These are phyloP conservation scores for Saccharomycopsis amapae DNA, from an alignment of 805 yeast genomes.

Conservation along the genomic window DNA sequence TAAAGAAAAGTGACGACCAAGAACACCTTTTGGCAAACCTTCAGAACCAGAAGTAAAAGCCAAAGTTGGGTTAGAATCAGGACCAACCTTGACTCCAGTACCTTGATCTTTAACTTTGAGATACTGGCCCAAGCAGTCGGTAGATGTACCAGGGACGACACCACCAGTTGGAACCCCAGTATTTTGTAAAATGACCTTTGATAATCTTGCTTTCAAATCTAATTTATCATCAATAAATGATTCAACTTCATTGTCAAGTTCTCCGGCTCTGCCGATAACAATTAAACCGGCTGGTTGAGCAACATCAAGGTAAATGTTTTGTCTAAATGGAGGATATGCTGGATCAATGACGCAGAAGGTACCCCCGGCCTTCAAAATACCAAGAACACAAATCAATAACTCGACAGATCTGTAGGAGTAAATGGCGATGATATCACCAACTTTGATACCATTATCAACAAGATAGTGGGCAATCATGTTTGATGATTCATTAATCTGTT, in stretches of 20 bases:
- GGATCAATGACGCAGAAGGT: constrained; percentile 98
- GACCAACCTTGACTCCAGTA: constrained; percentile 91
- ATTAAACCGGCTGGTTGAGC: constrained; percentile 90
- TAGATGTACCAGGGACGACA: constrained; percentile 21
- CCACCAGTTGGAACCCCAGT: constrained; percentile 72
- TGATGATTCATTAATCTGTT: constrained; percentile 87
- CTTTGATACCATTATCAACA: constrained; percentile 67
- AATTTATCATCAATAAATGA: constrained; percentile 70
- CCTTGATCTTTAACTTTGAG: constrained; percentile 43
- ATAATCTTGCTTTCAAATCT: constrained; percentile 63
- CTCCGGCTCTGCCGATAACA: constrained; percentile 86
- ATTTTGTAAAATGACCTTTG: constrained; percentile 68
- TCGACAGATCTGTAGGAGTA: constrained; percentile 98
- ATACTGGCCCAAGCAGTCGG: constrained; percentile 36
- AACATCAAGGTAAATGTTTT: constrained; percentile 84
- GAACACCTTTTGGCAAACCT: constrained; percentile 97
- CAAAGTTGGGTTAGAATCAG: constrained; percentile 94
- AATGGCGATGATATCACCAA: constrained; percentile 96
- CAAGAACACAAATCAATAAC: constrained; percentile 93
- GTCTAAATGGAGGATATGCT: constrained; percentile 98
- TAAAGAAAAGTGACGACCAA: constrained; percentile 93
- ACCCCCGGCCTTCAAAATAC: constrained; percentile 97
- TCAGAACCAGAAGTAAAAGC: constrained; percentile 97
- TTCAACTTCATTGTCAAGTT: constrained; percentile 66
- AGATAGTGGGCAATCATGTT: constrained; percentile 89